Percentiles rank a stretch among this genome's conserved stretches.
phyloP scores from a whole-genome alignment of 495 filamentous ascomycete species.

The Neurospora tetrasperma region DNA sequence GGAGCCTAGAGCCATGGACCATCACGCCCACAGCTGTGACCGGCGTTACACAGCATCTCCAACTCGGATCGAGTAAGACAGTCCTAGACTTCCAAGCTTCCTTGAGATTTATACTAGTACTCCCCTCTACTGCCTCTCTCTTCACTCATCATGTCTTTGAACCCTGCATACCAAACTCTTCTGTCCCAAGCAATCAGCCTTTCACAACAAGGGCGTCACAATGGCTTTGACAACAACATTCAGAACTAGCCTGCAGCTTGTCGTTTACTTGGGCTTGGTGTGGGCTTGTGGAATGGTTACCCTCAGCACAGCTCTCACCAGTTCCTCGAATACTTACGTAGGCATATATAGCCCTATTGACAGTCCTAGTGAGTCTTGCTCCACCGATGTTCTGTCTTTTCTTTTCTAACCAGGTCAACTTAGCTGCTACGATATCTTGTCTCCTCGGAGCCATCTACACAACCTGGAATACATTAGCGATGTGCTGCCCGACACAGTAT shows the following conservation, averaged over 20 bases:
- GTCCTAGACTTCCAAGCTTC: background rate
- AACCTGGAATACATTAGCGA: background rate
- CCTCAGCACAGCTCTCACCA: background rate
- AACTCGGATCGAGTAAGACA: background rate
- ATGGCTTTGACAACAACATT: background rate
- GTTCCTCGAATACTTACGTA: background rate
- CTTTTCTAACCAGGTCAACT: background rate
- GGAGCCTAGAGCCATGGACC: background rate
- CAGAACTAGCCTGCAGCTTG: background rate
- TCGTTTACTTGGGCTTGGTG: background rate
- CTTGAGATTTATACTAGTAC: too few relatives aligned
- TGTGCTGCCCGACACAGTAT: accelerated
- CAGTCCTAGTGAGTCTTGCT: accelerated
- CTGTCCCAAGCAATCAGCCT: too few relatives aligned
- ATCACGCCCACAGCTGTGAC: background rate
- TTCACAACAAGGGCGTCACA: background rate
- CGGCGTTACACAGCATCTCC: background rate
- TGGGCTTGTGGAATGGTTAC: background rate
- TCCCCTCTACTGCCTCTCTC: too few relatives aligned
- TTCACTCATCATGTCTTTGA: too few relatives aligned
- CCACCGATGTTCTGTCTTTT: too few relatives aligned
- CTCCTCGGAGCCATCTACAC: accelerated
- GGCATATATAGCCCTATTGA: background rate
- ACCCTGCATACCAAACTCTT: too few relatives aligned
- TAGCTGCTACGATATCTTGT: background rate